Percentiles rank a stretch among this genome's conserved stretches.
Evolutionary conservation across 768 basidiomycete species (phyloP).

Genomic region (Boletales sp.): DNA sequence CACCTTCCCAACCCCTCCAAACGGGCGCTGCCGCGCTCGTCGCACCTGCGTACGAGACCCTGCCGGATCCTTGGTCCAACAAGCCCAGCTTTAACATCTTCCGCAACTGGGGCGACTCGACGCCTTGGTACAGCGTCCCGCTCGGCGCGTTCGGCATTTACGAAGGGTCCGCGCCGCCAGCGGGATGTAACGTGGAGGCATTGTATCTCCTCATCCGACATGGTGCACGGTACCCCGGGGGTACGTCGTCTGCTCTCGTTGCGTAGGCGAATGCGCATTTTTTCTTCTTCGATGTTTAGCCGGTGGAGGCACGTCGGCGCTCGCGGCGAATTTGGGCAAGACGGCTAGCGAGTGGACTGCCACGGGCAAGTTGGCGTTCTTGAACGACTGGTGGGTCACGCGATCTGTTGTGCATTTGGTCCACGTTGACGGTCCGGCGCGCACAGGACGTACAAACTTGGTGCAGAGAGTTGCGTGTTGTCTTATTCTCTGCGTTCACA

Average conservation of each 20-base stretch:
- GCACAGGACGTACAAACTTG: slow-evolving; percentile 82
- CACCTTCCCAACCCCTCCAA: slow-evolving; percentile 75
- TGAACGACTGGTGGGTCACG: slow-evolving; percentile 71
- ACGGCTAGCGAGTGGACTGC: slow-evolving; percentile 59
- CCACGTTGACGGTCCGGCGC: background rate
- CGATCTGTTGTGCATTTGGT: slow-evolving; percentile 1
- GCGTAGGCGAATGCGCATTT: too few relatives aligned
- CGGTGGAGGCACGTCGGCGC: slow-evolving; percentile 55
- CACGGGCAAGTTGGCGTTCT: slow-evolving; percentile 61
- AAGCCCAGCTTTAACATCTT: slow-evolving; percentile 59
- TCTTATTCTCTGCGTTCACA: background rate
- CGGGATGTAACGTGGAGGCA: slow-evolving; percentile 67
- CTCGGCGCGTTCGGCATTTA: slow-evolving; percentile 67
- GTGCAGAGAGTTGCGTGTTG: slow-evolving; percentile 62
- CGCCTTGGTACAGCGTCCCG: slow-evolving; percentile 80
- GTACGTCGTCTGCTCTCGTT: slow-evolving; percentile 36
- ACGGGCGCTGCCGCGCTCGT: slow-evolving; percentile 66
- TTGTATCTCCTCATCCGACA: slow-evolving; percentile 80
- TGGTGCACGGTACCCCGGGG: slow-evolving; percentile 72
- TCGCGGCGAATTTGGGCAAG: slow-evolving; percentile 53
- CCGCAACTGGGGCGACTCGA: slow-evolving; percentile 79
- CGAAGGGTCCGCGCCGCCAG: slow-evolving; percentile 65
- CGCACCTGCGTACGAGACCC: slow-evolving; percentile 34
- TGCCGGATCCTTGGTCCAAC: slow-evolving; percentile 14
- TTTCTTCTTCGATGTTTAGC: slow-evolving; percentile 31